Conservation (phyloP, 306 rosid species). For the Prunus mume region DNA sequence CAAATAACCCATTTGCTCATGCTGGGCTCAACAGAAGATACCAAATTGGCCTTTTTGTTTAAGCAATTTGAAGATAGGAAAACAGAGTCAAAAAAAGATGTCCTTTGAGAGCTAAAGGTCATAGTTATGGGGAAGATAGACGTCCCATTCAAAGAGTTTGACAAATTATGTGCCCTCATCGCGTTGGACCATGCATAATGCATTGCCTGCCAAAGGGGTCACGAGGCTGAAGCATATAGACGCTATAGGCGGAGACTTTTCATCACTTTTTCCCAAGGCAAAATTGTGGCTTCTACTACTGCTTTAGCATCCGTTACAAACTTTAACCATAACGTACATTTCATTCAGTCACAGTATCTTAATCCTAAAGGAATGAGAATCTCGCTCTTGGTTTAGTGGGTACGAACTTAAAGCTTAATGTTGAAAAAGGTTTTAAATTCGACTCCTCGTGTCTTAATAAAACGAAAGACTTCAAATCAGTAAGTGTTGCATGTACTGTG, state of each 20-base stretch:
- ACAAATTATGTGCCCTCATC: background rate
- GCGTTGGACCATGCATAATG: background rate
- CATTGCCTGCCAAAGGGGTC: too few relatives aligned
- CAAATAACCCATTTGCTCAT: background rate
- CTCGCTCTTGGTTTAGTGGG: too few relatives aligned
- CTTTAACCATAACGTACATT: background rate
- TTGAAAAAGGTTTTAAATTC: too few relatives aligned
- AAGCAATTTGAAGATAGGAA: too few relatives aligned
- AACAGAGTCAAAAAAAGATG: background rate
- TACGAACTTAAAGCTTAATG: too few relatives aligned
- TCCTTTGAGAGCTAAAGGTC: background rate
- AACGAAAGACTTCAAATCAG: too few relatives aligned
- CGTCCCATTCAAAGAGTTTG: background rate
- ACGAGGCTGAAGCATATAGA: too few relatives aligned
- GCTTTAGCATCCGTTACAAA: constrained; percentile 8
- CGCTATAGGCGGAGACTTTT: background rate
- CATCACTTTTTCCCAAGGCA: background rate
- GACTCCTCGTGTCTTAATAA: too few relatives aligned
- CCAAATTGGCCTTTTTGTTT: background rate
- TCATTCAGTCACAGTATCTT: too few relatives aligned
- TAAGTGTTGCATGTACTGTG: too few relatives aligned
- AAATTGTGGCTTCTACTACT: background rate
- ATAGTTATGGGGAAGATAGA: background rate
- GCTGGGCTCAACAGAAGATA: background rate
- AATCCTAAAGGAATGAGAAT: too few relatives aligned